A percentile compares a stretch with the other conserved stretches of the same genome.
Evolutionary conservation across 805 yeast genomes (phyloP).

Genomic region (Wickerhamiella galacta): DNA sequence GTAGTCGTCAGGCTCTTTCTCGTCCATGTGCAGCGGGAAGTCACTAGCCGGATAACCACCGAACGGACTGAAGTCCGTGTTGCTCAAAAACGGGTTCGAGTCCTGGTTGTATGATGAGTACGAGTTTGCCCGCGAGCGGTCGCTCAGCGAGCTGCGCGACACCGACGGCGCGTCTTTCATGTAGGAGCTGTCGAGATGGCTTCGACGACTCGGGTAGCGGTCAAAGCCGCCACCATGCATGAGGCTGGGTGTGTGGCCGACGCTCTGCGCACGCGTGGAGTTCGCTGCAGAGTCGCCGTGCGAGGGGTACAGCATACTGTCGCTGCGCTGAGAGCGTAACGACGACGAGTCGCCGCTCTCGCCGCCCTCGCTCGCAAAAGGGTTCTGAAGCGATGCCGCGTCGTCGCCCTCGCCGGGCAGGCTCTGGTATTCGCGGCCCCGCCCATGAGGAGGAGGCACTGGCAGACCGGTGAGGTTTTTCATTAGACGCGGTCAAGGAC

Average conservation of each 20-base stretch:
- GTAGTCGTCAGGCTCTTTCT: constrained; percentile 88
- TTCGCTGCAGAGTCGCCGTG: constrained; percentile 5
- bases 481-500: too few species aligned
- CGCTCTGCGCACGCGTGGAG: constrained; percentile 6
- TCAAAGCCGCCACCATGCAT: constrained; percentile 19
- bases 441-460: constrained; percentile 6
- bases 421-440: constrained; percentile 10
- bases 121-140: constrained; percentile 8
- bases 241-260: constrained; percentile 9
- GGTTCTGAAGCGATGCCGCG: constrained; percentile 4
- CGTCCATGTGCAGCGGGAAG: constrained; percentile 81
- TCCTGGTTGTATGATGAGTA: constrained; percentile 11
- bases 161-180: constrained; percentile 13
- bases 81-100: constrained; percentile 15
- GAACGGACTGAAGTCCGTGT: constrained; percentile 46
- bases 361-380: constrained; percentile 6
- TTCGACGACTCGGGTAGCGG: constrained; percentile 20
- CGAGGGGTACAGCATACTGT: constrained; percentile 1
- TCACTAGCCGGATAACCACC: constrained; percentile 93
- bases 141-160: constrained; percentile 4
- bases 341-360: constrained; percentile 6
- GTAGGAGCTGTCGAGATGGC: constrained; percentile 7
- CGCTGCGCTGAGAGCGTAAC: constrained; percentile 3
- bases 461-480: constrained; percentile 8
- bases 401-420: constrained; percentile 9